Percentiles rank a stretch among this genome's conserved stretches.
Conservation (phyloP, 192 early-diverging fungal species). For the Linderina pennispora region DNA sequence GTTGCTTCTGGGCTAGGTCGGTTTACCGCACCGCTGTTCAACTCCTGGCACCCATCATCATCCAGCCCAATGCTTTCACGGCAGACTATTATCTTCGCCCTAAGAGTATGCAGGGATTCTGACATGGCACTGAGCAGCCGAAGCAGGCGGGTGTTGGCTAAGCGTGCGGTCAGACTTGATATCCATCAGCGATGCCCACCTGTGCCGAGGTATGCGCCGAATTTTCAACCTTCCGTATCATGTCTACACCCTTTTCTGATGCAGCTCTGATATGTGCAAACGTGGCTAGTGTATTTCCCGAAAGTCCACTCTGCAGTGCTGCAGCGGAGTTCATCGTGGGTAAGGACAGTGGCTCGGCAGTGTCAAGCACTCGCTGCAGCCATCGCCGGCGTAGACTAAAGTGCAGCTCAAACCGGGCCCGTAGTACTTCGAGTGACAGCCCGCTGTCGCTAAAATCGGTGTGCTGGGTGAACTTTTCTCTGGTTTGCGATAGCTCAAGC, state of each 20-base stretch:
- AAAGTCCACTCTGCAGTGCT: neutral
- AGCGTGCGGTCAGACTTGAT: neutral
- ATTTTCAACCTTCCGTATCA: constrained; percentile 5
- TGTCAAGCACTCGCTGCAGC: constrained; percentile 7
- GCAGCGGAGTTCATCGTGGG: neutral
- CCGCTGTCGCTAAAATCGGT: too few relatives aligned
- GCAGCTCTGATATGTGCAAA: neutral
- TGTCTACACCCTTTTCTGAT: neutral
- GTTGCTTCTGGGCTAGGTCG: neutral
- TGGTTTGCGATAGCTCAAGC: constrained; percentile 1
- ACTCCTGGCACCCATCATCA: neutral
- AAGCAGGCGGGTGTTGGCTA: constrained; percentile 3
- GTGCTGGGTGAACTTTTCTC: too few relatives aligned
- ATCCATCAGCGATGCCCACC: constrained; percentile 17
- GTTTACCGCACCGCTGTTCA: neutral
- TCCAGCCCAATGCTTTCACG: constrained; percentile 4
- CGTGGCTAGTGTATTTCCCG: neutral
- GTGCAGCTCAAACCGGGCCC: constrained; percentile 5
- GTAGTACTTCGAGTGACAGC: constrained; percentile 7
- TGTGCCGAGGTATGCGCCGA: constrained; percentile 15
- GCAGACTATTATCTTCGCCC: constrained; percentile 26
- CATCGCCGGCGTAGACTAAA: constrained; percentile 29
- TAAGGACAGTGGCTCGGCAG: neutral
- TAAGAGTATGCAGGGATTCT: constrained; percentile 7
- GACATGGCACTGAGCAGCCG: constrained; percentile 17